A percentile compares a stretch with the other conserved stretches of the same genome.
phyloP scores from a whole-genome alignment of 441 rosid species.

The Lagerstroemia fauriei region DNA sequence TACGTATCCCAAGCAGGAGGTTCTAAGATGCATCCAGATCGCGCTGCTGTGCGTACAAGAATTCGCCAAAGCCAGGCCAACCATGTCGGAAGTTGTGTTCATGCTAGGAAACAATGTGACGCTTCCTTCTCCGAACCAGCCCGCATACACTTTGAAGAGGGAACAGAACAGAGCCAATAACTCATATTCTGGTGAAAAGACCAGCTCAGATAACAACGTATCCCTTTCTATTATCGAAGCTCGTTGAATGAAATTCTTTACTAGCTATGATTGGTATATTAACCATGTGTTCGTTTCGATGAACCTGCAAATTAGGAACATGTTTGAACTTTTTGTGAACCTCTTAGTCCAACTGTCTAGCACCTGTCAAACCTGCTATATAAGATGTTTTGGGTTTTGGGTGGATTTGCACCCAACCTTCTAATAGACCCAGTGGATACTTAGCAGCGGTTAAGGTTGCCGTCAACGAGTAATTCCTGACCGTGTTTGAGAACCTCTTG shows the following conservation, averaged over 20 bases:
- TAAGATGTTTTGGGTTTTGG: no score
- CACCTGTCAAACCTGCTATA: no score
- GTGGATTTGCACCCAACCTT: no score
- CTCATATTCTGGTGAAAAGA: neutral
- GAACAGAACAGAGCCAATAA: neutral
- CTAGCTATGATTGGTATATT: neutral
- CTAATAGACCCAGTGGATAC: no score
- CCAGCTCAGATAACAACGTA: neutral
- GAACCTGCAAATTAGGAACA: no score
- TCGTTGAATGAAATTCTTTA: neutral
- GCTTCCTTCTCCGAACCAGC: constrained; percentile 4
- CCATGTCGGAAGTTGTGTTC: constrained; percentile 42
- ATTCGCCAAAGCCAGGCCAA: constrained; percentile 44
- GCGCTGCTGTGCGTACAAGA: constrained; percentile 62
- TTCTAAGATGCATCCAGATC: constrained; percentile 60
- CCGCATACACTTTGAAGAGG: neutral
- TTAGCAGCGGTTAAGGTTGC: no score
- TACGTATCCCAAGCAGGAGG: constrained; percentile 45
- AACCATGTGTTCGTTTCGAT: neutral
- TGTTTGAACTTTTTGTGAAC: no score
- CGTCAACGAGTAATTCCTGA: no score
- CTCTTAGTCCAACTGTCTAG: no score
- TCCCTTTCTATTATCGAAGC: neutral
- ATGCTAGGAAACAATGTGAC: constrained; percentile 42
- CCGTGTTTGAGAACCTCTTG: no score